Evolutionary conservation across 257 asterid species (phyloP), one percentile per base, ranked within the genome.

Genomic region (Paraleonurus japonicus): DNA sequence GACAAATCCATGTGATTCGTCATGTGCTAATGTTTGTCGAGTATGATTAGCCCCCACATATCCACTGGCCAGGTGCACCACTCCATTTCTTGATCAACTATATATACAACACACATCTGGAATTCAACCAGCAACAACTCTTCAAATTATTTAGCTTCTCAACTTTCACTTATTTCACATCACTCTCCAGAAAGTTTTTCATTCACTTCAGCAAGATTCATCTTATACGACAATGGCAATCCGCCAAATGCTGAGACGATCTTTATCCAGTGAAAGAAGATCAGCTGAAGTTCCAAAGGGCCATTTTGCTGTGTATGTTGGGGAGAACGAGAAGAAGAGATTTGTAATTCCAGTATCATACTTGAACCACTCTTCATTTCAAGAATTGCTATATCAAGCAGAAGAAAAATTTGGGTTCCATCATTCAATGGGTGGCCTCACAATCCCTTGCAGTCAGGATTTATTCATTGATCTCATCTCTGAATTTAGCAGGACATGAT

Each of bases 1-100:
- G 72, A 78, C 81, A 64, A 64, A 64, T 73, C 83, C 54, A 78
- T 78, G 83, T 75, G 80, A 61, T 65, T 69, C 64, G 12, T 74
- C 62, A 61, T 66, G 79, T 69, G 71, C 72, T 68, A 48, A n/a
- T 66, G 68, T 75, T 57, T 65, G 54, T 24, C 54, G 27, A 58
- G 33, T 37, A 61, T 60, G 63, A 17, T 47, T 47, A 12, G 54
- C 67, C 23, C 61, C 71, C 76, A 63, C 73, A 39, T 69, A 37
- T 67, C 51, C 51, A 43, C 17, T 43, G 13, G 17, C 17, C 15
- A 43, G 19, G 51, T 43, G 1, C 51, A 43, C 51, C 51, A 43
- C 51, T 27, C 57, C 22, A 20, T 7, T 2, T 17, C 27, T 8
- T 53, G 60, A 17, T 53, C 3, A 5, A 1, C 15, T 13, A 17